Percentiles rank a stretch among this genome's conserved stretches.
Evolutionary conservation across 2,329 filamentous ascomycete genomes (phyloP).

Genomic region (Arthroderma sp.): DNA sequence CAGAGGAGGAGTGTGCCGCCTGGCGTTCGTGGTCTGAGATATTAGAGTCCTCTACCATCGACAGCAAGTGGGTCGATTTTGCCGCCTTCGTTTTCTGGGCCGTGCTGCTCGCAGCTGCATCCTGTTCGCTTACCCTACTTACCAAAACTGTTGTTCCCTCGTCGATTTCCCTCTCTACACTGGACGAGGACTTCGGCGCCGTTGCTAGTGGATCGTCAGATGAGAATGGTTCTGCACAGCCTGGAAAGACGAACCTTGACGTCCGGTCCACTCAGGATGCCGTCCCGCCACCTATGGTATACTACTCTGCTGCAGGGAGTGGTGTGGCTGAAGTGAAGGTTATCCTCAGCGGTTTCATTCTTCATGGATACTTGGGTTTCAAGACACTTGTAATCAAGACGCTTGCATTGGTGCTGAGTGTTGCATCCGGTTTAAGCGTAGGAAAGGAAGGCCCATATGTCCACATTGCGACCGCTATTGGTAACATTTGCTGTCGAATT

Average conservation of each 20-base stretch:
- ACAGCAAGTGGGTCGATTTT: slow-evolving; percentile 59
- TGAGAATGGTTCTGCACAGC: slow-evolving; percentile 31
- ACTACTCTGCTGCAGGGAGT: slow-evolving; percentile 90
- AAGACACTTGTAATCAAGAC: slow-evolving; percentile 81
- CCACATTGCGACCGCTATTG: slow-evolving; percentile 91
- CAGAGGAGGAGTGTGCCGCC: slow-evolving; percentile 43
- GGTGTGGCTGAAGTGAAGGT: slow-evolving; percentile 96
- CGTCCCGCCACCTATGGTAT: slow-evolving; percentile 61
- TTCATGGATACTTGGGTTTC: slow-evolving; percentile 87
- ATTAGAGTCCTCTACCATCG: slow-evolving; percentile 40
- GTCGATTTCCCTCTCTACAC: slow-evolving; percentile 68
- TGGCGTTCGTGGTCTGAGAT: slow-evolving; percentile 57
- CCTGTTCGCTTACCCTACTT: slow-evolving; percentile 69
- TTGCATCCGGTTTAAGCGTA: slow-evolving; percentile 82
- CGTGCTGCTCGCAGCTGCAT: slow-evolving; percentile 54
- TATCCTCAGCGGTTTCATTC: slow-evolving; percentile 92
- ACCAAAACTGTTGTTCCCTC: slow-evolving; percentile 95
- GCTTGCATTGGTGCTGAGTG: slow-evolving; percentile 68
- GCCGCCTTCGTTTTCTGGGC: slow-evolving; percentile 61
- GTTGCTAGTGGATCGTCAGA: slow-evolving; percentile 35
- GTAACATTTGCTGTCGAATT: slow-evolving; percentile 88
- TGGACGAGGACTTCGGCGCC: slow-evolving; percentile 86
- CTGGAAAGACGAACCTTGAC: slow-evolving; percentile 24
- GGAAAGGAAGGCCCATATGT: slow-evolving; percentile 95
- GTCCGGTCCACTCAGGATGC: slow-evolving; percentile 23